Evolutionary conservation across 2,329 filamentous ascomycete genomes (phyloP).

Genomic region (Exutisphaerella laricina): DNA sequence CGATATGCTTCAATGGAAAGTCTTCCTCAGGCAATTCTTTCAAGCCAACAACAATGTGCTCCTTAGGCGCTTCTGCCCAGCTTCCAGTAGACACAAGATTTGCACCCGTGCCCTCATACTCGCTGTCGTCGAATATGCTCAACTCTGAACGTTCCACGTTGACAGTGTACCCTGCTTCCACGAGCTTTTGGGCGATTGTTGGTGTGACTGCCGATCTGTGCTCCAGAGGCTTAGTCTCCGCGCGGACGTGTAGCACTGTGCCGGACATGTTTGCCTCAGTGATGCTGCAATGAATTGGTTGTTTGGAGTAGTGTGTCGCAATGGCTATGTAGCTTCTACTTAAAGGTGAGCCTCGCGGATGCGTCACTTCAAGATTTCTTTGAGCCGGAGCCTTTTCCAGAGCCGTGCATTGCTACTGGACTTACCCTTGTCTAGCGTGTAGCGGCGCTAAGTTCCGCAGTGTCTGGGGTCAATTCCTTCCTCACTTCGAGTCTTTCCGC

Average conservation of each 20-base stretch:
- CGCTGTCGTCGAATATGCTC: conserved; percentile 37
- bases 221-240: conserved; percentile 37
- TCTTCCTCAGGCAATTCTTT: conserved; percentile 51
- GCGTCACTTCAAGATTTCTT: too few relatives aligned
- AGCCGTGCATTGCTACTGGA: too few relatives aligned
- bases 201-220: conserved; percentile 37
- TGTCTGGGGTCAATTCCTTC: too few relatives aligned
- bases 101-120: conserved; percentile 39
- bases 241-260: conserved; percentile 30
- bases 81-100: conserved; percentile 37
- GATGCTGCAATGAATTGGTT: too few relatives aligned
- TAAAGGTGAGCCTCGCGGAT: too few relatives aligned
- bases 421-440: too few relatives aligned
- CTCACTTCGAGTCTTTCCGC: too few relatives aligned
- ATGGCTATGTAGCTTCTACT: too few relatives aligned
- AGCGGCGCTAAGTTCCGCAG: too few relatives aligned
- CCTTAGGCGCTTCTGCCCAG: conserved; percentile 39
- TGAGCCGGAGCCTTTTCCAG: too few relatives aligned
- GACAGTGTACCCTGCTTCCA: conserved; percentile 38
- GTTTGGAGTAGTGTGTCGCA: too few relatives aligned
- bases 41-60: conserved; percentile 35
- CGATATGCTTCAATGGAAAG: conserved; percentile 63
- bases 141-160: conserved; percentile 37
- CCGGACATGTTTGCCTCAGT: conserved; percentile 25
- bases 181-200: conserved; percentile 37